Conservation (phyloP, 306 rosid genomes). For the Spatholobus suberectus region DNA sequence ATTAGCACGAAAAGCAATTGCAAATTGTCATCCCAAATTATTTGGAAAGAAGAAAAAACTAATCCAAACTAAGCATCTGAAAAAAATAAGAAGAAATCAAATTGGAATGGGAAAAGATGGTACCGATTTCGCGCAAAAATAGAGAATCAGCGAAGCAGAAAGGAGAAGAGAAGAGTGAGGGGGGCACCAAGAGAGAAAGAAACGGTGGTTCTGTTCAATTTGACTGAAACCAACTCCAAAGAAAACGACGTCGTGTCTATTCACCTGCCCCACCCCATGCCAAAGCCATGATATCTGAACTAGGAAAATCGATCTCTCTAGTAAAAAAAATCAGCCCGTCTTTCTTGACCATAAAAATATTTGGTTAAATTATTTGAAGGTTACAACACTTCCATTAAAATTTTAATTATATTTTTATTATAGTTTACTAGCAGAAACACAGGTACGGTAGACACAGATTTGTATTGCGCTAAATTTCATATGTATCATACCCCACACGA, state of each 20-base stretch:
- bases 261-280: conserved; percentile 21
- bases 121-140: conserved; percentile 30
- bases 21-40: neutral
- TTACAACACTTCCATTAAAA: too few relatives aligned
- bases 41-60: neutral
- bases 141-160: conserved; percentile 28
- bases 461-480: too few relatives aligned
- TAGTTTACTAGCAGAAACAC: too few relatives aligned
- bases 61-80: neutral
- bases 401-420: too few relatives aligned
- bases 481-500: too few relatives aligned
- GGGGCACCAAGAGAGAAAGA: neutral
- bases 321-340: neutral
- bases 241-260: conserved; percentile 28
- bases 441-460: too few relatives aligned
- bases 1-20: neutral
- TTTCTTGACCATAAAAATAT: neutral
- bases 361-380: too few relatives aligned
- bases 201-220: conserved; percentile 1
- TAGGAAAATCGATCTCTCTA: neutral
- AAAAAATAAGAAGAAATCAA: neutral
- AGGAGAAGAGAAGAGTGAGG: conserved; percentile 14
- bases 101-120: neutral
- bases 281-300: neutral
- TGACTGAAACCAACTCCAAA: neutral